phyloP scores from a whole-genome alignment of 129 eudicot genomes.

The Flaveria ramosissima region DNA sequence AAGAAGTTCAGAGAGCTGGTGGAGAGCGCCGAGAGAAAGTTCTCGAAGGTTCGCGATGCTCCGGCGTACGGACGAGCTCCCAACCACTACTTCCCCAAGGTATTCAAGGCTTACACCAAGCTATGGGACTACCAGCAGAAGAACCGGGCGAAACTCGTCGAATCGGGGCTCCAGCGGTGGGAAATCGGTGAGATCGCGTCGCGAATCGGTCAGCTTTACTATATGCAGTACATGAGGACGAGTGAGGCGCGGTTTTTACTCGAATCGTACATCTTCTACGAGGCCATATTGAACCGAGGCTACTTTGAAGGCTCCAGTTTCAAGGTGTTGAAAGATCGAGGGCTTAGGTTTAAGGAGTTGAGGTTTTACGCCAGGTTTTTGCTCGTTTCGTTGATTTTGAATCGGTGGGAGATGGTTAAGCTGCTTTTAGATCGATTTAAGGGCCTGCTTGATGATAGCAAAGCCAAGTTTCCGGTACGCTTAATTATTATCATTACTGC shows the following conservation, averaged over 20 bases:
- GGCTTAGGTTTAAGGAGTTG: slow-evolving; percentile 90
- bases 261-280: slow-evolving; percentile 84
- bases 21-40: slow-evolving; percentile 73
- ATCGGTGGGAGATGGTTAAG: slow-evolving; percentile 69
- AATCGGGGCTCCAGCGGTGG: slow-evolving; percentile 82
- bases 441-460: slow-evolving; percentile 71
- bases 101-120: slow-evolving; percentile 79
- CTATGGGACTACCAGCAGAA: slow-evolving; percentile 87
- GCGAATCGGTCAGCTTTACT: slow-evolving; percentile 89
- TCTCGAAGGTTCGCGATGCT: slow-evolving; percentile 74
- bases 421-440: slow-evolving; percentile 63
- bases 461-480: slow-evolving; percentile 66
- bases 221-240: slow-evolving; percentile 84
- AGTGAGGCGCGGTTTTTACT: slow-evolving; percentile 84
- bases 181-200: slow-evolving; percentile 99
- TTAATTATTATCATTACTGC: not conserved
- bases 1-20: slow-evolving; percentile 57
- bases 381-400: slow-evolving; percentile 78
- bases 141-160: slow-evolving; percentile 59
- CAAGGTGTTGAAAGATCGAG: slow-evolving; percentile 52
- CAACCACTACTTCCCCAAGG: slow-evolving; percentile 71
- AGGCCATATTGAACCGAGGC: slow-evolving; percentile 65
- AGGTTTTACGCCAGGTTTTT: slow-evolving; percentile 97
- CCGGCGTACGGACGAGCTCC: slow-evolving; percentile 58
- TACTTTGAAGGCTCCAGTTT: slow-evolving; percentile 59